Conservation (phyloP, 1,139 yeast genomes). For the Hemisphaericaspora xylanilytica region DNA sequence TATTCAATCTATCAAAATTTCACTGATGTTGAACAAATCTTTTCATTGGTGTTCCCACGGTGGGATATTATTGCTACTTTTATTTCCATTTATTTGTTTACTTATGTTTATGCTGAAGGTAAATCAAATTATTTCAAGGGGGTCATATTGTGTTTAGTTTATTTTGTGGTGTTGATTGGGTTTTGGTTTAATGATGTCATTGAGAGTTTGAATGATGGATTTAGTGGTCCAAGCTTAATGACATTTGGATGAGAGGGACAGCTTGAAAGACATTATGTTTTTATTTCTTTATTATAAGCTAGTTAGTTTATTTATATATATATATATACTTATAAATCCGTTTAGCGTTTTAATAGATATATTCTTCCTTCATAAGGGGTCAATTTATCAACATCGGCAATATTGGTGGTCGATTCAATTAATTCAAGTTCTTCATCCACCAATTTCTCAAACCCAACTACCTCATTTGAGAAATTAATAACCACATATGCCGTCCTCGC, state of each 20-base stretch:
- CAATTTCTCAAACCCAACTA: constrained; percentile 25
- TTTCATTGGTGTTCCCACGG: constrained; percentile 84
- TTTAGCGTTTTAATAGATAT: constrained; percentile 18
- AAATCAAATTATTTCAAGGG: constrained; percentile 96
- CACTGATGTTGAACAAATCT: constrained; percentile 49
- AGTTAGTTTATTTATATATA: constrained; percentile 1
- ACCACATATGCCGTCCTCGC: constrained; percentile 32
- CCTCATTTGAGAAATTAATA: constrained; percentile 41
- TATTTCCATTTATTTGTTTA: constrained; percentile 82
- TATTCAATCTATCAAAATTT: constrained; percentile 57
- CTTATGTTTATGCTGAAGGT: constrained; percentile 95
- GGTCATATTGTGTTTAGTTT: constrained; percentile 76
- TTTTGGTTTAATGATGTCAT: constrained; percentile 64
- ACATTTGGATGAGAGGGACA: background rate
- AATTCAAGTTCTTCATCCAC: constrained; percentile 28
- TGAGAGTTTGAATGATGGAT: constrained; percentile 36
- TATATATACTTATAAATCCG: too few relatives aligned
- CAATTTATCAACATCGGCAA: constrained; percentile 16
- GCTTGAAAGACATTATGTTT: too few relatives aligned
- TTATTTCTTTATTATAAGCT: background rate
- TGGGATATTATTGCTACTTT: constrained; percentile 93
- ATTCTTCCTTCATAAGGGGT: constrained; percentile 40
- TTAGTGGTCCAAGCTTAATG: constrained; percentile 7
- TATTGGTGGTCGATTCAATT: constrained; percentile 9
- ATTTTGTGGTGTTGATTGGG: constrained; percentile 74